These are phyloP conservation scores for Hericium coralloides DNA, from an alignment of 768 basidiomycete genomes.

Conservation along the genomic window DNA sequence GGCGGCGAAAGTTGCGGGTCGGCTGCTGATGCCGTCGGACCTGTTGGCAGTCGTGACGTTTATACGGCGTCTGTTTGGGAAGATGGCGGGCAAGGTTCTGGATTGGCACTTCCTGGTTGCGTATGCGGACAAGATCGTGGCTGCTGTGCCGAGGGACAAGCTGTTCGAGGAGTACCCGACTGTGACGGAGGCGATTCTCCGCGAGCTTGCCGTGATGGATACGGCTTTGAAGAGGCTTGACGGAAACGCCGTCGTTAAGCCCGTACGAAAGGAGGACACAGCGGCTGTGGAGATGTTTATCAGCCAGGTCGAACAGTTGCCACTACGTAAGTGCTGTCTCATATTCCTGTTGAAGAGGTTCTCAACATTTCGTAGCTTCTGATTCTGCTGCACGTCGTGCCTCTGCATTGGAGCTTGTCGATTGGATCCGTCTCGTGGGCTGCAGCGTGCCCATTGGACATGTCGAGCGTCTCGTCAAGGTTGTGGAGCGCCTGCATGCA, in stretches of 20 bases:
- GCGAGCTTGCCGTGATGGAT: constrained; percentile 36
- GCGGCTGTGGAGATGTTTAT: constrained; percentile 35
- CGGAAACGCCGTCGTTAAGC: constrained; percentile 4
- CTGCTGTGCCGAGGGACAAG: constrained; percentile 19
- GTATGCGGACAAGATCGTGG: constrained; percentile 29
- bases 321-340: constrained; percentile 29
- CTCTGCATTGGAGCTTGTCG: constrained; percentile 50
- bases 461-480: constrained; percentile 30
- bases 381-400: constrained; percentile 18
- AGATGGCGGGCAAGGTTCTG: constrained; percentile 45
- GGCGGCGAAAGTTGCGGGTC: constrained; percentile 51
- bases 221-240: constrained; percentile 26
- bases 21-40: constrained; percentile 49
- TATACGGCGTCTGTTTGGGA: constrained; percentile 51
- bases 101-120: constrained; percentile 30
- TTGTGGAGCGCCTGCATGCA: constrained; percentile 33
- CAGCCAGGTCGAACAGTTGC: constrained; percentile 30
- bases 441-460: constrained; percentile 26
- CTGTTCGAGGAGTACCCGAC: constrained; percentile 23
- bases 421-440: constrained; percentile 47
- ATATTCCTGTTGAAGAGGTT: background rate
- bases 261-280: background rate
- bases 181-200: constrained; percentile 27
- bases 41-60: constrained; percentile 55
- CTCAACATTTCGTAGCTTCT: background rate